Evolutionary conservation across 495 filamentous ascomycete genomes (phyloP), one percentile per base, ranked within the genome.

Genomic region (Amphirosellinia nigrospora): DNA sequence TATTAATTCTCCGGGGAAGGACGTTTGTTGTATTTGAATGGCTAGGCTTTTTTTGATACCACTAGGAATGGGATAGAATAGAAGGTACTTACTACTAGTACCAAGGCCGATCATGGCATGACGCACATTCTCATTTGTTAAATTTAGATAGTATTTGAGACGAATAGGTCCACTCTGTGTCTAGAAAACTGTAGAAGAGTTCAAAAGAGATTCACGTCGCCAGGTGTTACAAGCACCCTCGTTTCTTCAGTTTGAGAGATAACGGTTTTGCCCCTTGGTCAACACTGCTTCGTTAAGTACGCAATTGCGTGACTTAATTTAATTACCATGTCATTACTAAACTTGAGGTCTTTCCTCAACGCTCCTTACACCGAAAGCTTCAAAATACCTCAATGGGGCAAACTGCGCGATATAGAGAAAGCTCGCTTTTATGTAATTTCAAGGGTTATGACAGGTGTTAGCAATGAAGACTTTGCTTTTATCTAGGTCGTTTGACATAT

Each of bases 1-100:
- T 63, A 9, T 74, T 73, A 38, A 71, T 71, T 76, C 68, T 71
- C 53, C 16, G 63, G 70, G 70, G 72, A 70, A 48, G 72, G 72
- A 67, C 34, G 72, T 61, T 76, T 73, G 73, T 67, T 45, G 70
- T 39, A 69, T 59, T 74, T 68, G 23, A 30, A 70, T 61, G 66
- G 50, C 26, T 62, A 50, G 50, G 59, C n/a, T 64, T 39, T 59
- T 65, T 73, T 75, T 69, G 66, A 45, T 67, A 68, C 26, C 70
- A 70, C 39, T 66, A 68, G 64, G 68, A 64, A 70, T 71, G 60
- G 69, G 62, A 67, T 71, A 71, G 58, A 45, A 59, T 58, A 59
- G 67, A 53, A n/a, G 46, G 45, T 26, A 43, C 67, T 60, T 50
- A 6, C 58, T 39, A 28, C 16, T 7, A 62, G 67, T 53, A 55